Evolutionary conservation across 1,284 basidiomycete genomes (phyloP), one percentile per base, ranked within the genome.

Genomic region (Sanghuangporus baumii): DNA sequence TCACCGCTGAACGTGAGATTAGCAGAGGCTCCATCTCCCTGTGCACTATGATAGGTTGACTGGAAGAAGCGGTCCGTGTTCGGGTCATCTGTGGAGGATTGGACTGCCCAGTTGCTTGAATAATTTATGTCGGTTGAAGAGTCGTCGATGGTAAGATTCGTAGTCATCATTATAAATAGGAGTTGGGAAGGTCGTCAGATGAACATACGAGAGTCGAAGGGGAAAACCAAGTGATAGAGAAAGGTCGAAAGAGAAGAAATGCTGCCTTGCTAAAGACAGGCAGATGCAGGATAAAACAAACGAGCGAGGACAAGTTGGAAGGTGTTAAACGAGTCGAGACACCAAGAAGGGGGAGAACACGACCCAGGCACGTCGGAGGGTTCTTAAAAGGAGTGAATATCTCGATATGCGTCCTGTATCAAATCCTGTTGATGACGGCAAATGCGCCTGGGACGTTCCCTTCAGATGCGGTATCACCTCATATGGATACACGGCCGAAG

Each of bases 111-210:
- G 60, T 51, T 55, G 18, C 61, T 2, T 16, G 70, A 68, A 64
- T 71, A 74, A 20, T 63, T 56, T 41, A 74, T 67, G 58, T 68
- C 60, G 34, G 67, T 51, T 47, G 70, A 68, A 11, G 69, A 62
- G 67, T 71, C 71, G 70, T 74, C 72, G 57, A 74, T 65, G 46
- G 71, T 71, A 64, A 71, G 70, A 67, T 71, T 74, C 69, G 71
- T 70, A 62, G 66, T 60, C 67, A 66, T 66, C 18, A 41, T 57
- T 6, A 54, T 52, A 52, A 52, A 52, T 55, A n/a, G 34, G 41
- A 12, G 16, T 7, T 16, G 16, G 12, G 23, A 9, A 16, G 56
- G 8, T 59, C 57, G 57, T 59, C 37, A 67, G 54, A 56, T 40
- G 47, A 31, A 37, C 40, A 48, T 50, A 55, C 37, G 59, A 65